Evolutionary conservation across 176 grass and related monocot species (phyloP).

Genomic region (Zizania latifolia): DNA sequence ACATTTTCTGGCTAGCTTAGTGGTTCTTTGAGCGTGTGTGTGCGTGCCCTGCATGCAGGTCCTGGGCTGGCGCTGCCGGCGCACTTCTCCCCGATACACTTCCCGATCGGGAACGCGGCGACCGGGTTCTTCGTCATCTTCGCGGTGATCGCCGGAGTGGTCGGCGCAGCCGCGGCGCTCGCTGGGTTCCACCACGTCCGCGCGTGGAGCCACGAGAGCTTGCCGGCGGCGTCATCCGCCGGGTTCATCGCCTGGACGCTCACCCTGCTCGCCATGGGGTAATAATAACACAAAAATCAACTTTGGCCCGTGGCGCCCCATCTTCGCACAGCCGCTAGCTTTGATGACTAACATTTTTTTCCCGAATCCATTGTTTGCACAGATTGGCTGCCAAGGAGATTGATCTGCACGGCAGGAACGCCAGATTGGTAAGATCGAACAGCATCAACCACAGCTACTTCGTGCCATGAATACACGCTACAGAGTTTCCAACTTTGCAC

Average conservation of each 20-base stretch:
- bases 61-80: conserved; percentile 50
- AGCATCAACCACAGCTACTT: neutral
- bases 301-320: neutral
- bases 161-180: conserved; percentile 69
- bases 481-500: no score
- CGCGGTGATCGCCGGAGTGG: conserved; percentile 68
- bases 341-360: neutral
- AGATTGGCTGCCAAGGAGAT: conserved; percentile 93
- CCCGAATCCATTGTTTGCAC: neutral
- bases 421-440: conserved; percentile 50
- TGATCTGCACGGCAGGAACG: conserved; percentile 72
- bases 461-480: no score
- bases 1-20: neutral
- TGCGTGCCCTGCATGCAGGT: conserved; percentile 5
- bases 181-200: conserved; percentile 56
- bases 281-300: neutral
- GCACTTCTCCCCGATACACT: conserved; percentile 85
- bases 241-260: conserved; percentile 74
- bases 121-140: conserved; percentile 93
- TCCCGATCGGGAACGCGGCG: conserved; percentile 85
- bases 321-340: neutral
- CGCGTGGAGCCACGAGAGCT: conserved; percentile 51
- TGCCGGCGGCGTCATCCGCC: conserved; percentile 70
- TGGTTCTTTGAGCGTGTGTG: neutral
- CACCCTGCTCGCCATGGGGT: conserved; percentile 94